Conservation (phyloP, 202 grass and related monocot genomes). For the Saccharum hybrid region DNA sequence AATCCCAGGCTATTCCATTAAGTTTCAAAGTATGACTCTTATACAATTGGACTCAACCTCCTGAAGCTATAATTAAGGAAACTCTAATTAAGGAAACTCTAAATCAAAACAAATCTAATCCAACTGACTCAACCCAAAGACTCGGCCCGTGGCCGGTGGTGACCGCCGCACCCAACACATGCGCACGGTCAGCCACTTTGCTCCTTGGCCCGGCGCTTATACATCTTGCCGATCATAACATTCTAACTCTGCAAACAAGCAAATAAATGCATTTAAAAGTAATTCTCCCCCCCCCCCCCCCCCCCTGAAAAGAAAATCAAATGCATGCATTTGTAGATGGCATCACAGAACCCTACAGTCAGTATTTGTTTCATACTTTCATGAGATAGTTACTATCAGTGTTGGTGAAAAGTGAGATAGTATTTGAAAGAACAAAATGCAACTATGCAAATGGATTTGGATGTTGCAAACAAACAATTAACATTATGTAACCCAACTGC, state of each 20-base stretch:
- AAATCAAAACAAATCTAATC: no score
- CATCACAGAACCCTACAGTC: neutral
- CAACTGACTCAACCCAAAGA: no score
- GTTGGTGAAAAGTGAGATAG: constrained; percentile 1
- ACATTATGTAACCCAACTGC: neutral
- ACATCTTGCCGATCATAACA: no score
- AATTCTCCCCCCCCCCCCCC: neutral
- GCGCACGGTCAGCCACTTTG: no score
- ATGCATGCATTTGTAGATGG: constrained; percentile 29
- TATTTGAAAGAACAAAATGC: constrained; percentile 19
- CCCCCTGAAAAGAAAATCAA: constrained; percentile 9
- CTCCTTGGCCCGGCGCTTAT: no score
- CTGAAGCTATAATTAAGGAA: no score
- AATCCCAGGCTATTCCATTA: no score
- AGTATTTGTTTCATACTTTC: constrained; percentile 26
- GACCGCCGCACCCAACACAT: no score
- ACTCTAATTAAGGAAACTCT: no score
- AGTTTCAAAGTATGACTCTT: no score
- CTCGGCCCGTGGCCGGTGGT: no score
- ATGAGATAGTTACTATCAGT: constrained; percentile 17
- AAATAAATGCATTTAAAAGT: neutral
- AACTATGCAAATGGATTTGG: constrained; percentile 26
- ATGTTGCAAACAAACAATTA: constrained; percentile 28
- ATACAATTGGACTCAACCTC: no score
- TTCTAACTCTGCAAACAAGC: neutral